Conservation (phyloP, 2,329 filamentous ascomycete genomes). For the Neopestalotiopsis rosae region DNA sequence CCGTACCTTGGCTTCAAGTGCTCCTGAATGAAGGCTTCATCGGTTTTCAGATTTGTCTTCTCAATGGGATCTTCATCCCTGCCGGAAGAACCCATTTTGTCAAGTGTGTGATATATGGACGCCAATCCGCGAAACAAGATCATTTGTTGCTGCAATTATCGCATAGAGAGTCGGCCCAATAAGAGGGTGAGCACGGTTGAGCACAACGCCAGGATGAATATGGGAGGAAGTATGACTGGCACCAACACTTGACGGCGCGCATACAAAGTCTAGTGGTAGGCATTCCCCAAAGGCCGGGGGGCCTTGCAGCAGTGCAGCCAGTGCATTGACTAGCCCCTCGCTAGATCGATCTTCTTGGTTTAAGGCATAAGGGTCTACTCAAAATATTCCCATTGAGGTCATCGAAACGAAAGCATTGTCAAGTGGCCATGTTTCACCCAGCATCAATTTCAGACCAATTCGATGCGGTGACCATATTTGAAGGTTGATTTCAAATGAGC, state of each 20-base stretch:
- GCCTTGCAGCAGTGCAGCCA: neutral
- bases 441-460: neutral
- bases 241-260: neutral
- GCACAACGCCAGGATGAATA: neutral
- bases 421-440: neutral
- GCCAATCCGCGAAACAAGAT: too few relatives aligned
- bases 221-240: neutral
- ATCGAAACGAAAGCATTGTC: neutral
- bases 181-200: neutral
- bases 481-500: slow-evolving; percentile 25
- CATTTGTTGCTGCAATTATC: neutral
- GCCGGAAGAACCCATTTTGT: neutral
- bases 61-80: slow-evolving; percentile 46
- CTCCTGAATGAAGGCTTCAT: slow-evolving; percentile 53
- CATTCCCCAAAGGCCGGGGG: too few relatives aligned
- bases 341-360: neutral
- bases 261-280: too few relatives aligned
- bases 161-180: too few relatives aligned
- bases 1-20: slow-evolving; percentile 55
- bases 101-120: too few relatives aligned
- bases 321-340: neutral
- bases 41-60: slow-evolving; percentile 50
- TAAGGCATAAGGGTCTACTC: neutral
- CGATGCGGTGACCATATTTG: neutral
- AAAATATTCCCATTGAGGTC: slow-evolving; percentile 6